Percentiles rank a stretch among this genome's conserved stretches.
These are phyloP conservation scores for Mortierella hygrophila DNA, from an alignment of 192 early-diverging fungal species.

Conservation along the genomic window DNA sequence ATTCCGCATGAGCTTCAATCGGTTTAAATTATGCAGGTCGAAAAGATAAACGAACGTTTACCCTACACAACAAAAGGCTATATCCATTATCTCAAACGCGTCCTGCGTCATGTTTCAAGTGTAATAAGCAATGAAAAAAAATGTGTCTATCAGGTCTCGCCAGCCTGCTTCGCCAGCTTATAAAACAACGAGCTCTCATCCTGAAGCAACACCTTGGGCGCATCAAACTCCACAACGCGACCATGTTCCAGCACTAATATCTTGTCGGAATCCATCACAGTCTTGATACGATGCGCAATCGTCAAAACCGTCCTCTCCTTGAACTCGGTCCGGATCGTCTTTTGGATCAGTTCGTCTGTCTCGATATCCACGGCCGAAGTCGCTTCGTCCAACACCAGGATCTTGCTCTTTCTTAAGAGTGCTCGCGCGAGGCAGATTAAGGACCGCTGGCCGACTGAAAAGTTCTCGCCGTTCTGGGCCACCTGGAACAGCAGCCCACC, in stretches of 20 bases:
- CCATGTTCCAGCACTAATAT: conserved; percentile 38
- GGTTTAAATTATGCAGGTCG: background rate
- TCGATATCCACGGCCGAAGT: conserved; percentile 35
- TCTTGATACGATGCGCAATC: conserved; percentile 73
- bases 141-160: background rate
- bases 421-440: conserved; percentile 76
- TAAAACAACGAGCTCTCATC: background rate
- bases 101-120: no score
- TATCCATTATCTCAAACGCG: no score
- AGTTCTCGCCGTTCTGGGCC: conserved; percentile 81
- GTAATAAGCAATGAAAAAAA: no score
- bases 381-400: background rate
- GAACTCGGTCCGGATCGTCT: conserved; percentile 55
- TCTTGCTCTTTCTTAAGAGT: conserved; percentile 54
- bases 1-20: background rate
- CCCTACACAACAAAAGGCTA: background rate
- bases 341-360: conserved; percentile 57
- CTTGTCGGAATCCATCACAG: conserved; percentile 77
- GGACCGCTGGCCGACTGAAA: conserved; percentile 83
- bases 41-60: background rate
- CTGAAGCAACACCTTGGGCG: background rate
- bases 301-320: conserved; percentile 51
- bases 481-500: conserved; percentile 76
- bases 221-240: background rate
- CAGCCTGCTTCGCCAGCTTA: background rate